A percentile compares a stretch with the other conserved stretches of the same genome.
Conservation (phyloP, 768 basidiomycete genomes). For the Leccinellum luteum region DNA sequence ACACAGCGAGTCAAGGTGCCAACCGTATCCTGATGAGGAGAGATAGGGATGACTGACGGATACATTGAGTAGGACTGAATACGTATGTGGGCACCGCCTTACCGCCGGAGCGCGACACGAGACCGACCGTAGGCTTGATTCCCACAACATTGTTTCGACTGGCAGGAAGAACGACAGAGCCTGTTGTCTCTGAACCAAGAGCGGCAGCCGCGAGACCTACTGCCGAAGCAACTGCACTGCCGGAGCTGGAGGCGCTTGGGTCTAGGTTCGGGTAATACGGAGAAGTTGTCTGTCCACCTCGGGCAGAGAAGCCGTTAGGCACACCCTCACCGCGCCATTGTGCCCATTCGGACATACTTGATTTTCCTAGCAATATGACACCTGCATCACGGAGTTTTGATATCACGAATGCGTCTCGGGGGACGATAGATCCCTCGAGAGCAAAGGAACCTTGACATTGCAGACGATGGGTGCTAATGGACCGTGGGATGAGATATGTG, state of each 20-base stretch:
- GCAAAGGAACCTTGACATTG: slow-evolving; percentile 33
- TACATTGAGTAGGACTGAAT: background rate
- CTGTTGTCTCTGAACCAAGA: slow-evolving; percentile 49
- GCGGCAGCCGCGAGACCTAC: slow-evolving; percentile 44
- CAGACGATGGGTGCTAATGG: background rate
- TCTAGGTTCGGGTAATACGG: slow-evolving; percentile 43
- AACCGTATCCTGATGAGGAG: slow-evolving; percentile 39
- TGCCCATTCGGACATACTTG: slow-evolving; percentile 44
- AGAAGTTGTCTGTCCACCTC: slow-evolving; percentile 42
- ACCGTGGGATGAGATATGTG: background rate
- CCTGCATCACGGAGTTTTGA: slow-evolving; percentile 33
- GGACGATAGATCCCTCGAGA: slow-evolving; percentile 38
- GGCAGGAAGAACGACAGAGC: slow-evolving; percentile 45
- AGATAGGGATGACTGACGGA: slow-evolving; percentile 45
- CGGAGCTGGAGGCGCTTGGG: slow-evolving; percentile 42
- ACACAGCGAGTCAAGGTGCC: slow-evolving; percentile 39
- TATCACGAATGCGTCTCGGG: slow-evolving; percentile 34
- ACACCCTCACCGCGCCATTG: slow-evolving; percentile 35
- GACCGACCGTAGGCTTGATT: slow-evolving; percentile 41
- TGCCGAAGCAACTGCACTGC: slow-evolving; percentile 42
- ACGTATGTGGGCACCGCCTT: background rate
- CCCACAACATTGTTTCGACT: slow-evolving; percentile 45
- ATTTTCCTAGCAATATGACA: slow-evolving; percentile 41
- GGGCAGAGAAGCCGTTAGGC: slow-evolving; percentile 43
- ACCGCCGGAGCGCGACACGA: slow-evolving; percentile 41